These are phyloP conservation scores for Globisporangium paddicum DNA, from an alignment of 352 stramenopile species.

Conservation along the genomic window DNA sequence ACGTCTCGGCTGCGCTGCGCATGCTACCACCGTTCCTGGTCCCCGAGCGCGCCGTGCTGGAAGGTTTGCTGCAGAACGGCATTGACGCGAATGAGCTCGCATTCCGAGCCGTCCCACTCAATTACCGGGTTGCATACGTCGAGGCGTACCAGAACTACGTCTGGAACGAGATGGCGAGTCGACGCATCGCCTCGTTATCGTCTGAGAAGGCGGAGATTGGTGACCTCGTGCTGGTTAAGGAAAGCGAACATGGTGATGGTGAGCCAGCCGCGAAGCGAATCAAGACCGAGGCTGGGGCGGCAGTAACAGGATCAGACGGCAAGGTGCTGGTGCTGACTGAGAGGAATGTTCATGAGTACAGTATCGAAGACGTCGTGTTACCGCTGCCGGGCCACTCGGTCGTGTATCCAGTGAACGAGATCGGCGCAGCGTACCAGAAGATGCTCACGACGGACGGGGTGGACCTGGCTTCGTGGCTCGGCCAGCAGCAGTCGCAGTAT, in stretches of 20 bases:
- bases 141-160: conserved; percentile 92
- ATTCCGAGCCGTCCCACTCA: conserved; percentile 57
- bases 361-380: conserved; percentile 92
- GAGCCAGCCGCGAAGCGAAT: conserved; percentile 10
- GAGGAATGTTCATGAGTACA: conserved; percentile 83
- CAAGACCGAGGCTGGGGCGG: background rate
- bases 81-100: conserved; percentile 69
- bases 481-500: conserved; percentile 44
- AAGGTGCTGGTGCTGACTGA: conserved; percentile 67
- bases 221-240: conserved; percentile 82
- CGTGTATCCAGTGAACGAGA: conserved; percentile 75
- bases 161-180: conserved; percentile 94
- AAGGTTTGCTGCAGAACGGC: conserved; percentile 69
- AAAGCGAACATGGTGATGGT: background rate
- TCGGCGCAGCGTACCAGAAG: conserved; percentile 42
- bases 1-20: conserved; percentile 65
- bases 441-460: conserved; percentile 54
- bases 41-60: conserved; percentile 63
- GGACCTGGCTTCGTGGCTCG: conserved; percentile 34
- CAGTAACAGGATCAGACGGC: conserved; percentile 27
- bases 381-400: conserved; percentile 91
- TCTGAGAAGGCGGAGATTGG: conserved; percentile 64
- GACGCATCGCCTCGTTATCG: conserved; percentile 74
- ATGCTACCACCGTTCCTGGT: conserved; percentile 76
- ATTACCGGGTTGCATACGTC: conserved; percentile 61